Evolutionary conservation across 2,329 filamentous ascomycete species (phyloP).

Genomic region (Dissoconium aciculare): DNA sequence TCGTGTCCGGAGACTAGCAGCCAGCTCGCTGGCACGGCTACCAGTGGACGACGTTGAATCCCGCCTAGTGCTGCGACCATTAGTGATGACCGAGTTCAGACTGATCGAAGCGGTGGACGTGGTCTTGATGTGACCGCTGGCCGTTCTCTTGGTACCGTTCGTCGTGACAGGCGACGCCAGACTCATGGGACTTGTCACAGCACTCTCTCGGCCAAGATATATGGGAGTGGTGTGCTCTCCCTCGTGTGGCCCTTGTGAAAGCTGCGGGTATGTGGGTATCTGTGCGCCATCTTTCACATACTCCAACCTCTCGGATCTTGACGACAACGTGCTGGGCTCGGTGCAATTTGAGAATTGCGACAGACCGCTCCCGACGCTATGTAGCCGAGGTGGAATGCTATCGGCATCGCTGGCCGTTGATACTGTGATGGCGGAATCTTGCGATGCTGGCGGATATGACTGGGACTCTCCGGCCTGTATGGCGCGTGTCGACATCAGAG

Average conservation of each 20-base stretch:
- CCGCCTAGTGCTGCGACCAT: conserved; percentile 38
- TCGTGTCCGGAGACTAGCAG: conserved; percentile 64
- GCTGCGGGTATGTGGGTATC: conserved; percentile 4
- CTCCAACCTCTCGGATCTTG: conserved; percentile 8
- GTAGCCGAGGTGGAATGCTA: conserved; percentile 9
- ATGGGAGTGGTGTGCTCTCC: conserved; percentile 9
- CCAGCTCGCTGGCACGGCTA: conserved; percentile 70
- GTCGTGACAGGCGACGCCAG: conserved; percentile 26
- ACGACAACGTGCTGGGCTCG: conserved; percentile 18
- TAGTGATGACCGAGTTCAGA: conserved; percentile 20
- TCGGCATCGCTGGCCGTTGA: conserved; percentile 15
- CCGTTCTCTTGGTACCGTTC: conserved; percentile 56
- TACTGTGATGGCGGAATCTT: conserved; percentile 18
- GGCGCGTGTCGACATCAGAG: conserved; percentile 16
- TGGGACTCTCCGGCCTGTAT: too few relatives aligned
- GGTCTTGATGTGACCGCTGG: conserved; percentile 59
- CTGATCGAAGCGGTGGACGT: conserved; percentile 26
- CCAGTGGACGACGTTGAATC: conserved; percentile 50
- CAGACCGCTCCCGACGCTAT: conserved; percentile 3
- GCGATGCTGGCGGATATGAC: conserved; percentile 9
- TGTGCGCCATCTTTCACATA: conserved; percentile 4
- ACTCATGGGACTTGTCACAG: conserved; percentile 26
- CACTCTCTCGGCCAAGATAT: conserved; percentile 12
- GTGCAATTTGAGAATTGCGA: conserved; percentile 11
- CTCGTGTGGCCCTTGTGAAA: conserved; percentile 10